Conservation (phyloP, 2,329 filamentous ascomycete genomes). For the Plectosphaerella cucumerina region DNA sequence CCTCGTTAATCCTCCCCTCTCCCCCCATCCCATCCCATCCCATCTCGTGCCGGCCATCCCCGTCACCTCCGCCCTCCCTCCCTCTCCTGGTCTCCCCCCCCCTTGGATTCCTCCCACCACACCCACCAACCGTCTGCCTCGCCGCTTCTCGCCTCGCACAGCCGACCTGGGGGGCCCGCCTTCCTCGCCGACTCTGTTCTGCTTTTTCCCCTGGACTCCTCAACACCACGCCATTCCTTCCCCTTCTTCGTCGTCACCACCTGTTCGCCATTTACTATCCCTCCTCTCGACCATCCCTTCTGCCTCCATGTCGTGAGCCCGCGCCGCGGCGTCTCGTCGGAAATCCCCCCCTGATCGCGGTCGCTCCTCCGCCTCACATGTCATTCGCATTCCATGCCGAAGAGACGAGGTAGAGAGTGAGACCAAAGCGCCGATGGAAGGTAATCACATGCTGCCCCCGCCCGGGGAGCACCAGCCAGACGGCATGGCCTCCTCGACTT, state of each 20-base stretch:
- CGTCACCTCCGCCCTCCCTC: conserved; percentile 2
- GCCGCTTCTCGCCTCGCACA: neutral
- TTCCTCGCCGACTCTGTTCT: neutral
- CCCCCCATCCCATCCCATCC: neutral
- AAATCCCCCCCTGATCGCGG: neutral
- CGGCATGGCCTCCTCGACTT: conserved; percentile 5
- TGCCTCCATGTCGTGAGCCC: conserved; percentile 1
- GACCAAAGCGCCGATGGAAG: conserved; percentile 25
- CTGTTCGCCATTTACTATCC: neutral
- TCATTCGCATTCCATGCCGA: conserved; percentile 3
- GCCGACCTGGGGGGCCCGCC: neutral
- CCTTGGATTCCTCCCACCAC: neutral
- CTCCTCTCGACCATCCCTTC: neutral
- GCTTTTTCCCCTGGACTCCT: neutral
- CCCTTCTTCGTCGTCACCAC: conserved; percentile 2
- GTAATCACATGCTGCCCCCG: conserved; percentile 41
- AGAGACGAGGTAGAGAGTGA: conserved; percentile 1
- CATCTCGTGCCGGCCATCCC: conserved; percentile 5
- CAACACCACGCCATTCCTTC: neutral
- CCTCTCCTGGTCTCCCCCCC: neutral
- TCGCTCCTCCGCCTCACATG: conserved; percentile 1
- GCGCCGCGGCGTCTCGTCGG: neutral
- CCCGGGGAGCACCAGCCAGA: conserved; percentile 17
- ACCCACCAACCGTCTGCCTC: neutral
- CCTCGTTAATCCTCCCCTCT: neutral